Evolutionary conservation across 148 eudicot species (phyloP).

Genomic region (Persicaria maculosa): DNA sequence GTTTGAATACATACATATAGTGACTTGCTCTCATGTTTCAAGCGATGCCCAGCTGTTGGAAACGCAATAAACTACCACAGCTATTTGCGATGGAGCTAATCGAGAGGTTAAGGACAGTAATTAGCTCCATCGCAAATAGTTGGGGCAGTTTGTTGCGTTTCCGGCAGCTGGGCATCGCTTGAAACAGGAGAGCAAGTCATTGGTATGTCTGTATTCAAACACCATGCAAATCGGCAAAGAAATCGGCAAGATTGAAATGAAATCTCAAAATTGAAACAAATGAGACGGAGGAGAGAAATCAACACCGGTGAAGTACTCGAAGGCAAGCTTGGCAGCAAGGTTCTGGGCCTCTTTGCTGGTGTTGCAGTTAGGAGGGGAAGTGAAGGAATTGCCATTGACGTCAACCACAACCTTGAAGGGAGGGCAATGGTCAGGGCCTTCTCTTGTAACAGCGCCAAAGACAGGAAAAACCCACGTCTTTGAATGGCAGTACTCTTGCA

Average conservation of each 20-base stretch:
- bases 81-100: slow-evolving; percentile 12
- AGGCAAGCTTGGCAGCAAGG: slow-evolving; percentile 47
- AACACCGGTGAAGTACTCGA: slow-evolving; percentile 26
- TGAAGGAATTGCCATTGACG: slow-evolving; percentile 30
- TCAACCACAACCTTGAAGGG: slow-evolving; percentile 35
- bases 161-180: slow-evolving; percentile 12
- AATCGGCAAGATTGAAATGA: neutral
- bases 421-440: slow-evolving; percentile 52
- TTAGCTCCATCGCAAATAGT: slow-evolving; percentile 10
- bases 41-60: slow-evolving; percentile 12
- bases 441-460: slow-evolving; percentile 25
- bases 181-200: slow-evolving; percentile 15
- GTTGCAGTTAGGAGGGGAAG: slow-evolving; percentile 15
- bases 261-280: neutral
- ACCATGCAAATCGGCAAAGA: slow-evolving; percentile 7
- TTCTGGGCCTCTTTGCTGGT: slow-evolving; percentile 68
- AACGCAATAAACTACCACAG: slow-evolving; percentile 12
- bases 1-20: slow-evolving; percentile 9
- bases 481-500: slow-evolving; percentile 40
- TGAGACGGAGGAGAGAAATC: neutral
- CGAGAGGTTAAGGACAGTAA: slow-evolving; percentile 18
- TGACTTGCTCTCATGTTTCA: slow-evolving; percentile 15
- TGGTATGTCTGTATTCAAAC: slow-evolving; percentile 10
- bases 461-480: slow-evolving; percentile 35
- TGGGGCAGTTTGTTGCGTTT: slow-evolving; percentile 15